phyloP scores from a whole-genome alignment of 768 basidiomycete genomes.

The Suillus brevipes region DNA sequence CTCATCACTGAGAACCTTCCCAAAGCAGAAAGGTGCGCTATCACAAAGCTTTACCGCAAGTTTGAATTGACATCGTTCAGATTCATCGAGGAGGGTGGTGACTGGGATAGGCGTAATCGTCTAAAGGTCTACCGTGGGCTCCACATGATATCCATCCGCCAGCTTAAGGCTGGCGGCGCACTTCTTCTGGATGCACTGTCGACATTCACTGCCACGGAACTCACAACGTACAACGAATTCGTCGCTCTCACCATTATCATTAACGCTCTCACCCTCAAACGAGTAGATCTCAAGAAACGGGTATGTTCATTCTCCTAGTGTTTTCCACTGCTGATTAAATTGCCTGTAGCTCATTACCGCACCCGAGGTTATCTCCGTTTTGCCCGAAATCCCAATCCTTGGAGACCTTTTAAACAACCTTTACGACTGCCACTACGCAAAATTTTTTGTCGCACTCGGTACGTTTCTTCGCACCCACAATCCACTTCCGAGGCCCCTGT shows the following conservation, averaged over 20 bases:
- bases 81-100: conserved; percentile 91
- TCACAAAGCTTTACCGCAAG: background rate
- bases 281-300: conserved; percentile 92
- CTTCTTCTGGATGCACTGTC: conserved; percentile 89
- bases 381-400: conserved; percentile 81
- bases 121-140: conserved; percentile 94
- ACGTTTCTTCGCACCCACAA: conserved; percentile 18
- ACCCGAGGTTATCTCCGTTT: conserved; percentile 83
- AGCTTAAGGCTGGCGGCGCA: conserved; percentile 83
- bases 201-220: conserved; percentile 92
- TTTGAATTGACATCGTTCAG: conserved; percentile 37
- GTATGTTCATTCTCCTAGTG: conserved; percentile 36
- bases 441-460: conserved; percentile 92
- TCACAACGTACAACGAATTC: conserved; percentile 87
- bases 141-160: conserved; percentile 82
- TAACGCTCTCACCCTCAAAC: conserved; percentile 70
- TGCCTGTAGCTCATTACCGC: conserved; percentile 68
- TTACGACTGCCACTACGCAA: conserved; percentile 92
- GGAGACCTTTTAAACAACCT: conserved; percentile 83
- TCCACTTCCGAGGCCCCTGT: background rate
- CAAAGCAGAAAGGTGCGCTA: conserved; percentile 76
- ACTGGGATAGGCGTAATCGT: conserved; percentile 97
- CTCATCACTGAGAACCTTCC: conserved; percentile 71
- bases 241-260: conserved; percentile 82
- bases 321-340: conserved; percentile 8